Base-by-base conservation (phyloP, 2,329 filamentous ascomycete species). In the Fusarium veterinarium region DNA sequence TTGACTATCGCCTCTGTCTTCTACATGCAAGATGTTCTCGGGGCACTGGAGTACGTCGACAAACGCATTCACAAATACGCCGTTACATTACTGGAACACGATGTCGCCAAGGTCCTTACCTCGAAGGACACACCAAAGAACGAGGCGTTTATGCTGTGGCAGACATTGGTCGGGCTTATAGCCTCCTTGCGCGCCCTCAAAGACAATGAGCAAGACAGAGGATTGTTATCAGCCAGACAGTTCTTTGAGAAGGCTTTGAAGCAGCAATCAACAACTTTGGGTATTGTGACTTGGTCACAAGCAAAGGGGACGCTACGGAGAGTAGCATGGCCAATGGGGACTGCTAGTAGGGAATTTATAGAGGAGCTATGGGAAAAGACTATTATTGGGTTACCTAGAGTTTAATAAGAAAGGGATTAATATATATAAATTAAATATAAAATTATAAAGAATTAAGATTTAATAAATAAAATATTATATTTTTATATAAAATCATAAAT, bases 301-400 rank as follows among this genome's bases (percentile, higher is more conserved):
- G 52, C 45, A 14, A 64, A 19, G 7, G 13, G 6, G 17, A 23
- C 23, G 1, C 14, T 69, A 8, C 8, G 20, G 0, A 30, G 56
- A 8, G 31, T 69, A 13, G 44, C 45, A 6, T 69, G 66, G 66
- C 59, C 66, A 0, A 23, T 19, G 20, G 19, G 19, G 16, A n/a
- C 16, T 11, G 9, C 3, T 4, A 19, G 16, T 17, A 14, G 20
- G 1, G 38, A 30, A 4, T 38, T 49, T 6, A 12, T 69, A 3
- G 23, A 37, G 14, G 28, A 52, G 5, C 8, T 64, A 2, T 69
- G 64, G 78, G 75, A 23, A 8, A 17, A 46, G 11, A 25, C 37
- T 6, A 0, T 64, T 8, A 28, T 7, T 7, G 6, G 20, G 13
- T 8, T 41, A 13, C 12, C 6, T 16, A 8, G 19, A 12, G 8